These are phyloP conservation scores for Udeniomyces megalosporus DNA, from an alignment of 768 basidiomycete genomes.

Conservation along the genomic window DNA sequence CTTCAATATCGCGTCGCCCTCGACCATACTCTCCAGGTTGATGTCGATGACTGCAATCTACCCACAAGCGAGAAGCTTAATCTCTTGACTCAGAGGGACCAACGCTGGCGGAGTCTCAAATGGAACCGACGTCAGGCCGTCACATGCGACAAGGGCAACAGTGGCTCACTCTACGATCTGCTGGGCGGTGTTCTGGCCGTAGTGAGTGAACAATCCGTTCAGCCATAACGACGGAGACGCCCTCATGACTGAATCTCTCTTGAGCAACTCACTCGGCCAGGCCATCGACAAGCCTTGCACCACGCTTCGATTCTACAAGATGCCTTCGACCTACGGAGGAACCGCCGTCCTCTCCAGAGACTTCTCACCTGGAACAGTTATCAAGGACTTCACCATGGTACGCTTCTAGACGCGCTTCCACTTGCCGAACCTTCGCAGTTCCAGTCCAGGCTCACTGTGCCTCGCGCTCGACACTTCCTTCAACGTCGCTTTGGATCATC, in stretches of 20 bases:
- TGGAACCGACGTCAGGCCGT: constrained; percentile 9
- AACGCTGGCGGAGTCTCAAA: constrained; percentile 1
- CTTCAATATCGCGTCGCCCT: constrained; percentile 11
- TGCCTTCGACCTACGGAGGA: constrained; percentile 5
- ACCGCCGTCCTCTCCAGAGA: constrained; percentile 3
- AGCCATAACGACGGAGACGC: too few species aligned
- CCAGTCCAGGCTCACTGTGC: too few species aligned
- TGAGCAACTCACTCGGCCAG: not conserved
- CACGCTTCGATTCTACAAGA: constrained; percentile 10
- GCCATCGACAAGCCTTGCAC: constrained; percentile 7
- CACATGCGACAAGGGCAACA: not conserved
- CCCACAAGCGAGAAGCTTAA: not conserved
- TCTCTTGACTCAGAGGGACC: constrained; percentile 3
- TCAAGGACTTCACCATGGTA: constrained; percentile 14
- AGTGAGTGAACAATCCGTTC: too few species aligned
- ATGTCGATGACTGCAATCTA: not conserved
- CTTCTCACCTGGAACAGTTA: constrained; percentile 3
- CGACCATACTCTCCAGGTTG: constrained; percentile 1
- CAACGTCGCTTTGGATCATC: too few species aligned
- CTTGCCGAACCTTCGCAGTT: too few species aligned
- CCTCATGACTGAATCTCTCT: not conserved
- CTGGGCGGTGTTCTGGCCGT: constrained; percentile 13
- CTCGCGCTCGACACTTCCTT: too few species aligned
- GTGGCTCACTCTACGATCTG: constrained; percentile 5
- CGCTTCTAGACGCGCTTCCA: too few species aligned